Base-by-base conservation (phyloP, 192 early-diverging fungal species). In the Backusella parvicylindrica region DNA sequence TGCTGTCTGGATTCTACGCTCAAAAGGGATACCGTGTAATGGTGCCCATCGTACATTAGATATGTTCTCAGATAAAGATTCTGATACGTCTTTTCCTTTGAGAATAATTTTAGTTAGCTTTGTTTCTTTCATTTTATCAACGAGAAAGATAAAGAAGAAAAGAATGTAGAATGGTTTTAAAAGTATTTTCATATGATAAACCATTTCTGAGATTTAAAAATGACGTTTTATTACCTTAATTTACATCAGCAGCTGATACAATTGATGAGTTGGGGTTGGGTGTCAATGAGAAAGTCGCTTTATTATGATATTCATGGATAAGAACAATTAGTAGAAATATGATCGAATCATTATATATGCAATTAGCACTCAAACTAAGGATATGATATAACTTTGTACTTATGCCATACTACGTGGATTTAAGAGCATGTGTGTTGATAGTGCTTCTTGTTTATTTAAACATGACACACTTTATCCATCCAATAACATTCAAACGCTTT, bases 1-100 rank as follows among this genome's bases (percentile, higher is more conserved):
- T 0, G 82, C 82, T 8, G 93, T 92, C 73, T 95, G 93, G 13
- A 86, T 77, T 69, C 93, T 84, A 38, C 92, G 85, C 23, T 81
- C 79, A 49, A 91, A 78, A 1, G 93, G 92, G 1, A 93, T 79
- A 53, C 68, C 70, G 15, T 33, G 32, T 33, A 72, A 3, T 16
- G 71, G 56, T 28, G 71, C 71, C 71, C 71, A 72, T 18, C 71
- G 31, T 2, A 72, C 53, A 38, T 43, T 70, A 5, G 68, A 28
- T 1, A 70, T 16, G 4, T 30, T 40, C 30, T 70, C 68, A 4
- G 68, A 41, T 16, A 70, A 30, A 1, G 40, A 3, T 28, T 43
- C 68, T 1, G 68, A 43, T 28, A 70, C 68, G 5, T 70, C 16
- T 43, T 70, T 70, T 18, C 37, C 28, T n/a, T 43, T 47, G 12